A percentile compares a stretch with the other conserved stretches of the same genome.
These are phyloP conservation scores for Neofusicoccum ribis DNA, from an alignment of 2,329 filamentous ascomycete genomes.

Conservation along the genomic window DNA sequence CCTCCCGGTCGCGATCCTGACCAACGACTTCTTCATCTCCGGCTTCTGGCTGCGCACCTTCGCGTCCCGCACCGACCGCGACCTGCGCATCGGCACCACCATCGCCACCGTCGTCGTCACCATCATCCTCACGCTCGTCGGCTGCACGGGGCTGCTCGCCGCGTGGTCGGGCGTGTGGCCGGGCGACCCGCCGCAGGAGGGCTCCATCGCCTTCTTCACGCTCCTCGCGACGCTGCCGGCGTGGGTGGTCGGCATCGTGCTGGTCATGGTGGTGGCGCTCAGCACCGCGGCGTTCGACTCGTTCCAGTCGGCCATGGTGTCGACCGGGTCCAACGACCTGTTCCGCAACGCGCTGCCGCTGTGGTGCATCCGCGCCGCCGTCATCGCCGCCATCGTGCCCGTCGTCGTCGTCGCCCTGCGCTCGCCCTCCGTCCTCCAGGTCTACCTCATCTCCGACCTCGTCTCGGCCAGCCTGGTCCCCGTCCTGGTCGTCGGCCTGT, in stretches of 20 bases:
- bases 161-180: constrained; percentile 66
- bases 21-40: constrained; percentile 85
- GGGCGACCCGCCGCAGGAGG: constrained; percentile 44
- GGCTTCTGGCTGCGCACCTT: constrained; percentile 65
- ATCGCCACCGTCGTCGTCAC: constrained; percentile 66
- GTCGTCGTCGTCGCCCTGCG: constrained; percentile 73
- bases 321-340: constrained; percentile 79
- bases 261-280: constrained; percentile 77
- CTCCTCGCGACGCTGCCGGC: constrained; percentile 69
- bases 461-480: constrained; percentile 76
- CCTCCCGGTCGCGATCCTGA: constrained; percentile 75
- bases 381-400: constrained; percentile 73
- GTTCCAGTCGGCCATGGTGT: constrained; percentile 80
- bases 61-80: constrained; percentile 26
- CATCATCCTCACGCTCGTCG: constrained; percentile 71
- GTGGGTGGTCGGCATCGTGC: constrained; percentile 80
- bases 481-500: constrained; percentile 71
- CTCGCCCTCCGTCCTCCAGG: constrained; percentile 73
- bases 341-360: constrained; percentile 80
- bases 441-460: constrained; percentile 80
- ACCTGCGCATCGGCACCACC: constrained; percentile 69
- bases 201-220: constrained; percentile 73
- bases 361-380: constrained; percentile 68
- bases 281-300: constrained; percentile 79
- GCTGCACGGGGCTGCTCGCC: constrained; percentile 71